Base-by-base conservation (phyloP, 768 basidiomycete species). In the Imleria badia region DNA sequence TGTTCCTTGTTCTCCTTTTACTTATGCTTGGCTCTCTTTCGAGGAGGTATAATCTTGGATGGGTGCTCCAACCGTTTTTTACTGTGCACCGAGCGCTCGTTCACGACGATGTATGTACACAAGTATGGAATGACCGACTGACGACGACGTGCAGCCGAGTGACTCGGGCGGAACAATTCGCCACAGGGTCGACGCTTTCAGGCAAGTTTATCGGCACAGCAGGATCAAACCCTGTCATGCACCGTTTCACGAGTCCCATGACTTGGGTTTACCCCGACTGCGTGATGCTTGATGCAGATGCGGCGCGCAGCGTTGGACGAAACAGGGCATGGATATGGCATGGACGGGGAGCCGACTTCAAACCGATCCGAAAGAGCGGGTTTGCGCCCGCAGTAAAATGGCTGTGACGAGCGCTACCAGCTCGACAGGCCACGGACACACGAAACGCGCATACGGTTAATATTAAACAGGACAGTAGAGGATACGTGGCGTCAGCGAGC, bases 61-160 rank as follows among this genome's bases (percentile, higher is more conserved):
- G 40, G 42, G 40, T 19, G 34, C 42, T 40, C n/a, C 45, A 19
- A 23, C 33, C 12, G 3, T 34, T 26, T 17, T 30, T 13, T 51
- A 14, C 5, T 44, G 34, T 31, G 35, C 50, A 29, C 55, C 47
- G 47, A 51, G 41, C 48, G 36, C 43, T 48, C 52, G 23, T 54
- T 35, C 45, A 46, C 48, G 38, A 33, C n/a, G 61, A 31, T 62
- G 52, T 53, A 56, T 57, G 54, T 61, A 63, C 35, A 52, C 51
- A 49, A 55, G 40, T 54, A 61, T 53, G 49, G 63, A 62, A 52
- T 51, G 40, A 33, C 52, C 39, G 41, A 36, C 17, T 46, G 52
- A 52, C 51, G 50, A 51, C 29, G 26, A 52, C 14, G 29, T n/a
- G 43, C 26, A 26, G 3, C 26, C 26, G 26, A 26, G 6, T 26